Conservation (phyloP, 768 basidiomycete species). For the Rossbeevera mucosa region DNA sequence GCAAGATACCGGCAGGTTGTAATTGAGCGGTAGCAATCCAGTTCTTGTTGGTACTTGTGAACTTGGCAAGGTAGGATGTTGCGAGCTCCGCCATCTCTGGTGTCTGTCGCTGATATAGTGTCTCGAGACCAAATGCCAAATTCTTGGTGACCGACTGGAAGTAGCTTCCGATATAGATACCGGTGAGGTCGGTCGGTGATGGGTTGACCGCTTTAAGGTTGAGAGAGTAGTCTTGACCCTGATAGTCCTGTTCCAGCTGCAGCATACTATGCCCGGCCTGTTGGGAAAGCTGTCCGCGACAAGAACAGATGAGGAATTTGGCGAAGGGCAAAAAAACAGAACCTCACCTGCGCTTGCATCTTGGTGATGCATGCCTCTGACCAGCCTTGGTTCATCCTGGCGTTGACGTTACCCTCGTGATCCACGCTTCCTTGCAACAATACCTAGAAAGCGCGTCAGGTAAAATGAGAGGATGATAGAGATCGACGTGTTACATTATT, state of each 20-base stretch:
- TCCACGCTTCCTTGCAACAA: conserved; percentile 94
- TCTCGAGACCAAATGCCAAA: conserved; percentile 83
- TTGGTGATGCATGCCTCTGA: conserved; percentile 72
- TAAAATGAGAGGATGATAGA: conserved; percentile 14
- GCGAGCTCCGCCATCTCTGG: conserved; percentile 66
- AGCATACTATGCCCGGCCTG: conserved; percentile 84
- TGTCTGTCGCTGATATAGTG: conserved; percentile 74
- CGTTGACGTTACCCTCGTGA: conserved; percentile 87
- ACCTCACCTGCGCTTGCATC: conserved; percentile 76
- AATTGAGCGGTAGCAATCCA: conserved; percentile 95
- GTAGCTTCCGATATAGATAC: conserved; percentile 88
- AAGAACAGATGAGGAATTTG: conserved; percentile 5
- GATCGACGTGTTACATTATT: conserved; percentile 48
- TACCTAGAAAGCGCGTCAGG: conserved; percentile 45
- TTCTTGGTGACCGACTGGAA: conserved; percentile 91
- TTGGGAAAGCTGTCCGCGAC: conserved; percentile 57
- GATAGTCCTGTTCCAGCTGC: conserved; percentile 91
- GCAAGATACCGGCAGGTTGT: conserved; percentile 75
- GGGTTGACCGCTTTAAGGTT: conserved; percentile 91
- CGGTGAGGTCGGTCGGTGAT: conserved; percentile 78
- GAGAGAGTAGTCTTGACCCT: conserved; percentile 79
- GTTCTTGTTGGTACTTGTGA: conserved; percentile 61
- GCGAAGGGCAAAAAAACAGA: not conserved
- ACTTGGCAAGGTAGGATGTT: conserved; percentile 78
- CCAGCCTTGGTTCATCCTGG: conserved; percentile 89